These are phyloP conservation scores for Aspergillus mulundensis DNA, from an alignment of 495 filamentous ascomycete species.

Conservation along the genomic window DNA sequence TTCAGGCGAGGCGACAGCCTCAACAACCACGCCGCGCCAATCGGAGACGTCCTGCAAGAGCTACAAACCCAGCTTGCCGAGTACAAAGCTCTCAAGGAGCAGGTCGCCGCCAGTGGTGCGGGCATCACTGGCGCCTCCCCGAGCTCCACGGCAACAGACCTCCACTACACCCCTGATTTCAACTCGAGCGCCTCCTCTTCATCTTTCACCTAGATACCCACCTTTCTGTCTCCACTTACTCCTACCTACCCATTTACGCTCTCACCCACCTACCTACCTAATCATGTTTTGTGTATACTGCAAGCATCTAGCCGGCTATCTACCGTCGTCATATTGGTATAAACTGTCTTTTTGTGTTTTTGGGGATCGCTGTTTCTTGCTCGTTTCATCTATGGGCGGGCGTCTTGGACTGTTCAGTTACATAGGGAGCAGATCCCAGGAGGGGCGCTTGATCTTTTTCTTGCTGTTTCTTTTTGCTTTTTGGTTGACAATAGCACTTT, in stretches of 20 bases:
- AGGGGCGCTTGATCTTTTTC: background rate
- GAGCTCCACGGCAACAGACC: slow-evolving; percentile 14
- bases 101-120: slow-evolving; percentile 33
- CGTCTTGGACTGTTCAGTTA: background rate
- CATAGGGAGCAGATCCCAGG: background rate
- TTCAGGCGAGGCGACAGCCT: slow-evolving; percentile 44
- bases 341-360: background rate
- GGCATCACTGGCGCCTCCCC: slow-evolving; percentile 25
- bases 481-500: background rate
- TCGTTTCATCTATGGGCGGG: background rate
- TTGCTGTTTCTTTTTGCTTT: background rate
- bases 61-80: slow-evolving; percentile 47
- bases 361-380: background rate
- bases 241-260: background rate
- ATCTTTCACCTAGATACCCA: slow-evolving; percentile 24
- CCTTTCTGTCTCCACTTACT: background rate
- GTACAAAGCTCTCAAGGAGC: slow-evolving; percentile 47
- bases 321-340: background rate
- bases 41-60: slow-evolving; percentile 46
- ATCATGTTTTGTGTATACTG: slow-evolving; percentile 11
- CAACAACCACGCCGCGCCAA: slow-evolving; percentile 49
- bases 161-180: slow-evolving; percentile 19
- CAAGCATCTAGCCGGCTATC: background rate
- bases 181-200: slow-evolving; percentile 31
- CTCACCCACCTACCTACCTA: background rate